Percentiles rank a stretch among this genome's conserved stretches.
Conservation (phyloP, 257 asterid genomes). For the Solanum medicagineum region DNA sequence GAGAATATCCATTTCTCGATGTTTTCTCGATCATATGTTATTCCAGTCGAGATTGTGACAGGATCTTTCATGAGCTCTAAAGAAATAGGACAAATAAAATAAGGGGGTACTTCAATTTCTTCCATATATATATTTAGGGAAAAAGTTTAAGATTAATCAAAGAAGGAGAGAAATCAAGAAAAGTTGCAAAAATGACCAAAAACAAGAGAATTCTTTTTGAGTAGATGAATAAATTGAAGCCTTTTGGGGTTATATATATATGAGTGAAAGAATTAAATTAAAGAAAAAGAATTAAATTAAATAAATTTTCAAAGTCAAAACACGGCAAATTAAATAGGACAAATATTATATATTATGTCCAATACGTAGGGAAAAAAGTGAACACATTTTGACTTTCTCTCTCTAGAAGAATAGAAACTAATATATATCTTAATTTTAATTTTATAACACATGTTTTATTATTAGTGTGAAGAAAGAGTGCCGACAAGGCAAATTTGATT, state of each 20-base stretch:
- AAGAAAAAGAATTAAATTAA: neutral
- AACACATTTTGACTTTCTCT: neutral
- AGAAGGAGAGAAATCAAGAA: neutral
- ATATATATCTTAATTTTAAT: neutral
- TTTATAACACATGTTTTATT: neutral
- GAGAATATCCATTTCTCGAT: conserved; percentile 71
- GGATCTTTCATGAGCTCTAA: conserved; percentile 84
- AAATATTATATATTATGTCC: neutral
- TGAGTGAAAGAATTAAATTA: neutral
- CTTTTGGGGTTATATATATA: neutral
- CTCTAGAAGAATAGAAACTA: neutral
- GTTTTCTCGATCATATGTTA: conserved; percentile 67
- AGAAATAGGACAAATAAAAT: conserved; percentile 75
- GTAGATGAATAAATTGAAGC: neutral
- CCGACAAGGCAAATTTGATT: neutral
- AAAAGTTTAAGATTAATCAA: neutral
- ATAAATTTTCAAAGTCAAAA: neutral
- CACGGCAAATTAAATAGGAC: neutral
- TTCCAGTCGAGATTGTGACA: conserved; percentile 57
- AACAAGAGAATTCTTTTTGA: neutral
- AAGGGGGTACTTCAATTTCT: conserved; percentile 55
- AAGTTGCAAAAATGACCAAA: no score
- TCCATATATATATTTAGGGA: conserved; percentile 13
- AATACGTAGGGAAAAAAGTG: neutral
- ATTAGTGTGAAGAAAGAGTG: neutral